Evolutionary conservation across 345 rosid species (phyloP), one percentile per base, ranked within the genome.

Genomic region (Gossypium rotundifolium): DNA sequence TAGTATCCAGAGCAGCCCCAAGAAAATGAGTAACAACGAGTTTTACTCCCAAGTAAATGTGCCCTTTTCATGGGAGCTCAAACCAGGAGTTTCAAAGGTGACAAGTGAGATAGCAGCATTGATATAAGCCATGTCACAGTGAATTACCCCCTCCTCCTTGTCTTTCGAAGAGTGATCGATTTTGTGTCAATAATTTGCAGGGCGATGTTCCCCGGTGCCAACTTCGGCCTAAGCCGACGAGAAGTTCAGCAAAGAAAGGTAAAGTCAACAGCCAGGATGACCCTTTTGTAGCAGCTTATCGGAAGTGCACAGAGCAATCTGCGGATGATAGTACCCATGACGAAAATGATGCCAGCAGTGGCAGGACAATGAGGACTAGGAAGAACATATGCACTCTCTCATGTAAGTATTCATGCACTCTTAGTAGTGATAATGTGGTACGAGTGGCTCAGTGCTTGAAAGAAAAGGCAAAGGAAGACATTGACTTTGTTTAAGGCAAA

Each of bases 1-100:
- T 10, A 71, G 25, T 9, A 71, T 38, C 16, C 20, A 12, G 22
- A 62, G 51, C 62, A 9, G 1, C 40, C 40, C 40, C 40, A 75
- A 23, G 60, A 75, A 73, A 73, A 79, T 82, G 82, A 72, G 70
- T 64, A 33, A 23, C 9, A 69, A 62, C 22, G 60, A 33, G 52
- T 62, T 2, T n/a, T 58, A 17, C 11, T 70, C 74, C 29, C 25
- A 70, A 40, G 76, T 65, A 44, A 76, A 58, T 59, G 78, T 79
- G 11, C 82, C 82, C 57, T 82, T 82, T 65, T 82, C 84, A 40
- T 82, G 82, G 84, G 84, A 82, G 76, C 80, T 68, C 46, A 76
- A 82, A 17, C 84, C 84, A 9, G 84, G 84, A 14, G 82, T 82
- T 3, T 72, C 82, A 20, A 82, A 79, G 60, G 27, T 38, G 4